Base-by-base conservation (phyloP, 1,284 basidiomycete genomes). In the Ceratobasidium sp. region DNA sequence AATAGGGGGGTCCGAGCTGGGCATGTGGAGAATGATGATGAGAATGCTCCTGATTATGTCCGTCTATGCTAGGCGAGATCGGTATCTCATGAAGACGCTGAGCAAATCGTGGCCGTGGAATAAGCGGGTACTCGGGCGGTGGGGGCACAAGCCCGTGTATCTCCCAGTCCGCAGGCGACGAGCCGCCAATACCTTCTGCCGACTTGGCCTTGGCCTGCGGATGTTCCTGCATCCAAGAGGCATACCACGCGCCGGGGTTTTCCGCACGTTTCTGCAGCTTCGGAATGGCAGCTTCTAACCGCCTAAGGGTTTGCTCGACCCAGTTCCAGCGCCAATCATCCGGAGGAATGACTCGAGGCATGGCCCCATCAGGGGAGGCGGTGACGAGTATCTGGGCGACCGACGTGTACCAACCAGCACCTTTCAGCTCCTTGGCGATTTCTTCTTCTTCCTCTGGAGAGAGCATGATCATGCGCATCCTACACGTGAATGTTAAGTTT, bases 361-460 rank as follows among this genome's bases (percentile, higher is more conserved):
- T 90, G 61, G 58, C 48, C 23, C 72, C 71, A 44, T 60, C 59
- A 18, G 73, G 69, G 9, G 74, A 73, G 56, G 79, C 67, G 42
- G 87, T 84, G 11, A 88, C 84, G 16, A 96, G 84, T 66, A 95
- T 90, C 56, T 92, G 88, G 67, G 86, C 85, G 40, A 96, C 90
- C 56, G 92, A 90, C 74, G 85, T 83, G 80, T 91, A 94, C 94
- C 94, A 96, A 60, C 92, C 92, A 28, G 86, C 81, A 9, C 92
- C 94, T 48, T 88, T 87, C 14, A 96, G 85, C 77, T 91, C 88
- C 1, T 83, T 79, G 18, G 92, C 87, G 48, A 96, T 92, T 21
- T 88, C 86, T 58, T 95, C 92, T 78, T 96, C 94, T 80, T 96
- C 94, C 77, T 94, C 92, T 0, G 94, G 92, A 0, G 93, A 95